A percentile compares a stretch with the other conserved stretches of the same genome.
Conservation (phyloP, 2,329 filamentous ascomycete species). For the Sphaerulina vaccinii region DNA sequence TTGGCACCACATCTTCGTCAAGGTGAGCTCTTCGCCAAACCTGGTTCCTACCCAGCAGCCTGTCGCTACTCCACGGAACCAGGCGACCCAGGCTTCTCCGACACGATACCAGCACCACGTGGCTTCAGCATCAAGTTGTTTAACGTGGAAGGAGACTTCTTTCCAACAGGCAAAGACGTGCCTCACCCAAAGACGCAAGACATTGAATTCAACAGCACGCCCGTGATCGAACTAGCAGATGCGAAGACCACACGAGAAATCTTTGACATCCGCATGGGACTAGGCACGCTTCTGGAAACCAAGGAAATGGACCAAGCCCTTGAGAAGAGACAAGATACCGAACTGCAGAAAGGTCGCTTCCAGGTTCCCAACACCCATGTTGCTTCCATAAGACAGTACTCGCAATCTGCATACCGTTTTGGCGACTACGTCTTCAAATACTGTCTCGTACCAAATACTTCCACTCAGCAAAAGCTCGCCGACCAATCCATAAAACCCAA, state of each 20-base stretch:
- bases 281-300: constrained; percentile 36
- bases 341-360: constrained; percentile 43
- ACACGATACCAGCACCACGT: constrained; percentile 47
- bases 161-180: constrained; percentile 40
- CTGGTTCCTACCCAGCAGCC: constrained; percentile 35
- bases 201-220: constrained; percentile 52
- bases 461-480: constrained; percentile 43
- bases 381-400: constrained; percentile 44
- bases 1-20: constrained; percentile 48
- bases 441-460: constrained; percentile 44
- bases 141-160: constrained; percentile 46
- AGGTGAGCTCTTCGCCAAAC: constrained; percentile 39
- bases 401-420: constrained; percentile 50
- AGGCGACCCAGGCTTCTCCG: constrained; percentile 41
- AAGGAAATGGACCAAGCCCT: constrained; percentile 45
- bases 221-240: constrained; percentile 49
- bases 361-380: constrained; percentile 44
- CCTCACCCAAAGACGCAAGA: constrained; percentile 39
- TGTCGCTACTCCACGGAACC: constrained; percentile 39
- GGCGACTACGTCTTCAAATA: constrained; percentile 52
- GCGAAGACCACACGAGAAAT: constrained; percentile 49
- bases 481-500: constrained; percentile 42
- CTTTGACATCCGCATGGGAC: constrained; percentile 42
- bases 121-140: constrained; percentile 54
- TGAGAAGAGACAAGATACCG: constrained; percentile 39